Conservation (phyloP, 495 filamentous ascomycete genomes). For the Alectoria sarmentosa region DNA sequence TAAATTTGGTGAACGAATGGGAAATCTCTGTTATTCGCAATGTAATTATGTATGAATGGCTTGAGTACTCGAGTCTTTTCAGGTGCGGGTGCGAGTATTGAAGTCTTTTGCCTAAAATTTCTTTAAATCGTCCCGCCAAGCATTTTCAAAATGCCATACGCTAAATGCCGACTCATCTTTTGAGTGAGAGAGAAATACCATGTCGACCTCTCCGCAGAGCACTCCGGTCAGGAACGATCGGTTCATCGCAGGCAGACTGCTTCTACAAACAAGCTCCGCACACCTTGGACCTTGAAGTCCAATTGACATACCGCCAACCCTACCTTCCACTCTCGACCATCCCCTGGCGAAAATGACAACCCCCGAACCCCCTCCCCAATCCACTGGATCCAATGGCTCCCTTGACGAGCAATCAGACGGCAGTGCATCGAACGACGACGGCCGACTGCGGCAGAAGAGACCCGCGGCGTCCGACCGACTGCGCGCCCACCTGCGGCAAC, state of each 20-base stretch:
- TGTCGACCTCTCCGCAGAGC: too few species aligned
- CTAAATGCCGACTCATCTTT: too few species aligned
- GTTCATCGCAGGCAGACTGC: neutral
- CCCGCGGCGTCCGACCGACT: neutral
- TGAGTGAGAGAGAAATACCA: too few species aligned
- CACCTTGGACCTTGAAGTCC: neutral
- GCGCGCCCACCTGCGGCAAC: conserved; percentile 27
- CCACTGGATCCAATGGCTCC: neutral
- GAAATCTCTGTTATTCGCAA: too few species aligned
- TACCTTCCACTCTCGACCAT: neutral
- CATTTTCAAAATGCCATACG: too few species aligned
- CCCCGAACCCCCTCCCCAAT: neutral
- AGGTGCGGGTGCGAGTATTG: too few species aligned
- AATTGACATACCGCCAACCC: neutral
- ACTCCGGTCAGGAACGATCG: neutral
- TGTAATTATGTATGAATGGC: too few species aligned
- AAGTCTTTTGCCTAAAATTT: too few species aligned
- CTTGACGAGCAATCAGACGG: neutral
- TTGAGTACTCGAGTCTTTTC: too few species aligned
- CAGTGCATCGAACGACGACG: neutral
- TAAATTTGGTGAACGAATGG: too few species aligned
- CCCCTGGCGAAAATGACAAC: neutral
- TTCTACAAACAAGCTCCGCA: neutral
- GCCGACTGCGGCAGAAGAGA: neutral
- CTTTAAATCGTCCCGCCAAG: too few species aligned